Evolutionary conservation across 106 monocot genomes (phyloP).

Genomic region (Apostasia ramifera): DNA sequence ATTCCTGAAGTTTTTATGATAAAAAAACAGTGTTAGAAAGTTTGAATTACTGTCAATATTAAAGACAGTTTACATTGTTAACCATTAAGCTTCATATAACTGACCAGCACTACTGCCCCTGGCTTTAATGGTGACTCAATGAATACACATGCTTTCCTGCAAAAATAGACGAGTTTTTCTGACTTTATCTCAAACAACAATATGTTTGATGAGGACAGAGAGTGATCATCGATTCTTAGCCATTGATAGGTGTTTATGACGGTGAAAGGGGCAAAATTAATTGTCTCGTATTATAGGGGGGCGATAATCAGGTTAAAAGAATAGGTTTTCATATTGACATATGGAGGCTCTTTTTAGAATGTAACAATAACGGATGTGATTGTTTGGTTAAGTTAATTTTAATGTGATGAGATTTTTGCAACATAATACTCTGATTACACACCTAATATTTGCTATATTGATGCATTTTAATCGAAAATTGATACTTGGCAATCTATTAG

Average conservation of each 20-base stretch:
- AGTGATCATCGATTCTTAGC: no score
- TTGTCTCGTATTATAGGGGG: no score
- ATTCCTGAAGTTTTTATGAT: constrained; percentile 32
- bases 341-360: no score
- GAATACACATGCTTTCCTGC: constrained; percentile 54
- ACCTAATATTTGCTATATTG: no score
- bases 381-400: no score
- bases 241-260: background rate
- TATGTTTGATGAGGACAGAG: background rate
- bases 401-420: no score
- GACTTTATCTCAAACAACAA: background rate
- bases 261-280: background rate
- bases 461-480: no score
- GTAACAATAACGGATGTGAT: no score
- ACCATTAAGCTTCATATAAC: background rate
- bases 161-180: background rate
- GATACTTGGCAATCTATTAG: no score
- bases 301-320: background rate
- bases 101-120: constrained; percentile 42
- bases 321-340: no score
- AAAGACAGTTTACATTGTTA: background rate
- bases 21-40: background rate
- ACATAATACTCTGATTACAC: no score
- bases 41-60: background rate
- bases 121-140: constrained; percentile 64